Evolutionary conservation across 169 alveolate genomes (phyloP), one percentile per base, ranked within the genome.

Genomic region (Theileria luwenshuni): DNA sequence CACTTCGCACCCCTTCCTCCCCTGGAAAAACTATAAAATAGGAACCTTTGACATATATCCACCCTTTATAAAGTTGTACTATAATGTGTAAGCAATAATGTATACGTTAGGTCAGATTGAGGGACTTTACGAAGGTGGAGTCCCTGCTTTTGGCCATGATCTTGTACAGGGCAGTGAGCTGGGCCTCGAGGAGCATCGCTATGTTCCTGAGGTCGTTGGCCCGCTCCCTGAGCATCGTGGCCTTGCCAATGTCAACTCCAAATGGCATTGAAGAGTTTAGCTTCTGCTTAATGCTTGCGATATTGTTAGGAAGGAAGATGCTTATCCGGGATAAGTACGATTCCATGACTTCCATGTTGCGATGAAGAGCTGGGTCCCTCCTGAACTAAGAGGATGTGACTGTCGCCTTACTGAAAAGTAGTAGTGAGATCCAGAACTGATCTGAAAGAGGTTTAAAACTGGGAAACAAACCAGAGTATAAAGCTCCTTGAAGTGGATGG

Each of bases 351-450:
- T 41, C 1, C 51, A 41, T 43, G 35, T 62, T 62, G 25, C 17
- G 32, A 5, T 41, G 43, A 17, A 45, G 51, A 43, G 60, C 28
- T 62, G n/a, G 23, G 10, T 45, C 52, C 60, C 58, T 41, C 33
- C 58, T 43, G 15, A 62, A 41, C 72, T 62, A 23, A 49, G 35
- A 51, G 13, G 61, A 28, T 23, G n/a, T 68, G 51, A 15, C n/a
- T 49, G n/a, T 51, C 21, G 3, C 23, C 76, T 68, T 68, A 68
- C 76, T 3, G 76, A 35, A 73, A 68, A 49, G 51, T 49, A 68
- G 13, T 75, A 68, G 76, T 79, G 87, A n/a, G 87, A 54, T 3
- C 87, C 87, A 1, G 87, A 79, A 7, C 83, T 41, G 47, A 79
- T 28, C 87, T 79, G 60, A 21, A 2, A 1, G n/a, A 13, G 54